A percentile compares a stretch with the other conserved stretches of the same genome.
These are phyloP conservation scores for Saposhnikovia divaricata DNA, from an alignment of 129 eudicot genomes.

Conservation along the genomic window DNA sequence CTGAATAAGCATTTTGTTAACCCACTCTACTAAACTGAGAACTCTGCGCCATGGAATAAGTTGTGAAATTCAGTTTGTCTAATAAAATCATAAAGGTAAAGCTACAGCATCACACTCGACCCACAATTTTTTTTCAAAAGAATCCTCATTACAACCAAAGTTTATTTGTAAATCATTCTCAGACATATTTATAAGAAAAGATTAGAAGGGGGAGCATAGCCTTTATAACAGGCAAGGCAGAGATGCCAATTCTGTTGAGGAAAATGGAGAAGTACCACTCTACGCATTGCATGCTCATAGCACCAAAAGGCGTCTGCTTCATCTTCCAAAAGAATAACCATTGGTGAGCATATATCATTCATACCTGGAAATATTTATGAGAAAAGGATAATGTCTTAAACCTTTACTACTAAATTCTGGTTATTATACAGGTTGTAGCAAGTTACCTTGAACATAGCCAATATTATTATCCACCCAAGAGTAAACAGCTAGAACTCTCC, in stretches of 20 bases:
- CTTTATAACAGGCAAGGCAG: not conserved
- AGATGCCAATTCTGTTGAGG: constrained; percentile 3
- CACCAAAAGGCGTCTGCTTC: constrained; percentile 99
- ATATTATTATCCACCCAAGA: constrained; percentile 85
- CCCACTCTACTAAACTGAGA: not conserved
- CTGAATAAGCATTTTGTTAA: too few species aligned
- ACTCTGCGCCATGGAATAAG: not conserved
- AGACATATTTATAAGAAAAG: not conserved
- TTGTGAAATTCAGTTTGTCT: too few species aligned
- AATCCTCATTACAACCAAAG: not conserved
- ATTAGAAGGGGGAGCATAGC: not conserved
- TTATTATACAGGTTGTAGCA: constrained; percentile 8
- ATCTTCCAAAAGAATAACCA: constrained; percentile 73
- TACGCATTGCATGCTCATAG: constrained; percentile 93
- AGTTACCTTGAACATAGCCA: constrained; percentile 96
- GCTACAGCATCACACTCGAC: not conserved
- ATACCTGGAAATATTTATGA: constrained; percentile 46
- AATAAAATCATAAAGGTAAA: not conserved
- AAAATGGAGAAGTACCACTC: constrained; percentile 50
- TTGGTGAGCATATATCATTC: constrained; percentile 98
- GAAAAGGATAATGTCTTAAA: constrained; percentile 1
- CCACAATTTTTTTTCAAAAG: not conserved
- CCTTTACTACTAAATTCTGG: not conserved
- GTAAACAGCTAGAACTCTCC: constrained; percentile 82
- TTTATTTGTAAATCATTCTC: not conserved